A percentile compares a stretch with the other conserved stretches of the same genome.
Conservation (phyloP, 1,139 yeast genomes). For the Suhomyces yuchorum region DNA sequence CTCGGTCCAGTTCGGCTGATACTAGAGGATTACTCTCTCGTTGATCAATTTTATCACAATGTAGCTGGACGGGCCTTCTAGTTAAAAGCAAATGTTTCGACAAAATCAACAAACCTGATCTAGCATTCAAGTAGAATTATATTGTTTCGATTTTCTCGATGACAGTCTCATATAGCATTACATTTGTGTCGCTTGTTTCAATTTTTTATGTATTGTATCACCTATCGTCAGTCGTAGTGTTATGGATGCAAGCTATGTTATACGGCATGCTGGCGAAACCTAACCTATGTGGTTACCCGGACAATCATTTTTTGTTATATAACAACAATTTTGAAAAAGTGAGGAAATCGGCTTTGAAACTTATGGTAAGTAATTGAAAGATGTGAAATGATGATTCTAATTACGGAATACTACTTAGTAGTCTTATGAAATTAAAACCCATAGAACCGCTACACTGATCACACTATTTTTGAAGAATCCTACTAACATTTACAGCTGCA, state of each 20-base stretch:
- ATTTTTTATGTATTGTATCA: not conserved
- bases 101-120: not conserved
- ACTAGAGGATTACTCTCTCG: constrained; percentile 10
- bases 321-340: not conserved
- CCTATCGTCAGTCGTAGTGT: not conserved
- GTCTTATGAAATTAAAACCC: constrained; percentile 20
- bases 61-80: constrained; percentile 4
- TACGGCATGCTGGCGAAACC: too few relatives aligned
- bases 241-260: too few relatives aligned
- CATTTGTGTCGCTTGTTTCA: not conserved
- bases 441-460: constrained; percentile 28
- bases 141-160: not conserved
- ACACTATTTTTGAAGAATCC: not conserved
- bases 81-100: not conserved
- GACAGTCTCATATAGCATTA: not conserved
- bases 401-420: constrained; percentile 12
- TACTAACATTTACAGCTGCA: constrained; percentile 6
- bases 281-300: not conserved
- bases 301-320: not conserved
- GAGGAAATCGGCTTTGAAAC: not conserved
- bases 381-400: constrained; percentile 22
- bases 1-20: constrained; percentile 5
- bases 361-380: not conserved
- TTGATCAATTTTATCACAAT: constrained; percentile 1
- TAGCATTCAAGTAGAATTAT: not conserved